Evolutionary conservation across 768 basidiomycete genomes (phyloP).

Genomic region (Xerocomus brunneocitrinus): DNA sequence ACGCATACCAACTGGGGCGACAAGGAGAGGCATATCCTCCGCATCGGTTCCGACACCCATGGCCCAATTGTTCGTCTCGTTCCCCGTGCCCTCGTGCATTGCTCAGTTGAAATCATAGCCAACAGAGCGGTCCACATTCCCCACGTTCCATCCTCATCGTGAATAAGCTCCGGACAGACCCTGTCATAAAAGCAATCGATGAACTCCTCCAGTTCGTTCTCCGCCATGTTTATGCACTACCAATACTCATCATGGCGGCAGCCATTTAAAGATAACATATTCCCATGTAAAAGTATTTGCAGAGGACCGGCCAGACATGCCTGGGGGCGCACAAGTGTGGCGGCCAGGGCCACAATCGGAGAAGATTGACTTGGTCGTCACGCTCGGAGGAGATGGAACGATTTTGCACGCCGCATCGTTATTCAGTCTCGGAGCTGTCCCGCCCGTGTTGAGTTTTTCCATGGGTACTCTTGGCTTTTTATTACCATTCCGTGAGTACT

Average conservation of each 20-base stretch:
- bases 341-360: slow-evolving; percentile 47
- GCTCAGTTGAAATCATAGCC: slow-evolving; percentile 28
- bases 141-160: slow-evolving; percentile 70
- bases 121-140: slow-evolving; percentile 27
- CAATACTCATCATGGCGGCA: slow-evolving; percentile 21
- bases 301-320: slow-evolving; percentile 63
- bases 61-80: slow-evolving; percentile 20
- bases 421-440: slow-evolving; percentile 87
- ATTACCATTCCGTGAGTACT: slow-evolving; percentile 80
- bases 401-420: slow-evolving; percentile 90
- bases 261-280: slow-evolving; percentile 55
- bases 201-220: slow-evolving; percentile 60
- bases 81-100: slow-evolving; percentile 3
- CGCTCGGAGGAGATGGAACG: slow-evolving; percentile 92
- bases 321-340: slow-evolving; percentile 63
- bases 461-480: slow-evolving; percentile 90
- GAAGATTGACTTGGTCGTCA: slow-evolving; percentile 82
- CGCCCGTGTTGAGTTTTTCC: slow-evolving; percentile 67
- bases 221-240: not conserved
- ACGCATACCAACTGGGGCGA: not conserved
- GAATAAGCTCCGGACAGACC: slow-evolving; percentile 75
- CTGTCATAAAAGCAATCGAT: slow-evolving; percentile 72
- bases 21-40: slow-evolving; percentile 14
- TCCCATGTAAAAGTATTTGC: slow-evolving; percentile 61
- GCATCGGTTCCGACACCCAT: slow-evolving; percentile 3